Evolutionary conservation across 1,284 basidiomycete species (phyloP).

Genomic region (Ceratobasidium sp.): DNA sequence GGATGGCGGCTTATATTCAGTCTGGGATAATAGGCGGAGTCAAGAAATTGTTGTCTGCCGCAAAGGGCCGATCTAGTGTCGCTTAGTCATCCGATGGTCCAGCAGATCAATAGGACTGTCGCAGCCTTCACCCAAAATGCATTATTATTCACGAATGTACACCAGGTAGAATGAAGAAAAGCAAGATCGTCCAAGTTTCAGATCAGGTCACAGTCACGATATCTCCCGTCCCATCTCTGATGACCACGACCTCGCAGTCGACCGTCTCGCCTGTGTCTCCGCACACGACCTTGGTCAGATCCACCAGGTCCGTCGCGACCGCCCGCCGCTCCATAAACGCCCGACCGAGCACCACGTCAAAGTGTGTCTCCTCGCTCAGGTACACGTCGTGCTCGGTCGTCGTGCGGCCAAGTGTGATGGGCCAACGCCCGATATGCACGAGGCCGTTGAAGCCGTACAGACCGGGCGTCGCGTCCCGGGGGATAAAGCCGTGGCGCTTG

Average conservation of each 20-base stretch:
- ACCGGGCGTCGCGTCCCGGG: constrained; percentile 81
- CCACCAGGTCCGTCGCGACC: constrained; percentile 81
- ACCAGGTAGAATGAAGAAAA: constrained; percentile 1
- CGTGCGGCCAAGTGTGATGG: constrained; percentile 67
- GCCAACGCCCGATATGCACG: constrained; percentile 83
- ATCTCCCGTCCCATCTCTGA: constrained; percentile 87
- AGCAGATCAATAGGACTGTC: constrained; percentile 23
- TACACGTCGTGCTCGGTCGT: constrained; percentile 68
- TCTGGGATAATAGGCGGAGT: constrained; percentile 21
- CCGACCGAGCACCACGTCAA: constrained; percentile 73
- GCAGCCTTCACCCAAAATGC: constrained; percentile 2
- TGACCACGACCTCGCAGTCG: constrained; percentile 89
- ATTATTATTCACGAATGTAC: constrained; percentile 16
- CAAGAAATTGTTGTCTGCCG: constrained; percentile 10
- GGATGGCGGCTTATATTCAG: constrained; percentile 17
- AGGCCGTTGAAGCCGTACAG: constrained; percentile 79
- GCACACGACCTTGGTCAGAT: constrained; percentile 92
- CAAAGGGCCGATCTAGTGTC: constrained; percentile 3
- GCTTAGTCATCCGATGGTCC: constrained; percentile 42
- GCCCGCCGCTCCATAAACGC: constrained; percentile 93
- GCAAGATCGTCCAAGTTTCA: background rate
- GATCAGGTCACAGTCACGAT: constrained; percentile 85
- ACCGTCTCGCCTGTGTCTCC: constrained; percentile 96
- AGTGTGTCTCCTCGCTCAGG: constrained; percentile 94
- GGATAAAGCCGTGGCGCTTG: constrained; percentile 88